phyloP scores from a whole-genome alignment of 805 yeast species.

The Kregervanrija delftensis region DNA sequence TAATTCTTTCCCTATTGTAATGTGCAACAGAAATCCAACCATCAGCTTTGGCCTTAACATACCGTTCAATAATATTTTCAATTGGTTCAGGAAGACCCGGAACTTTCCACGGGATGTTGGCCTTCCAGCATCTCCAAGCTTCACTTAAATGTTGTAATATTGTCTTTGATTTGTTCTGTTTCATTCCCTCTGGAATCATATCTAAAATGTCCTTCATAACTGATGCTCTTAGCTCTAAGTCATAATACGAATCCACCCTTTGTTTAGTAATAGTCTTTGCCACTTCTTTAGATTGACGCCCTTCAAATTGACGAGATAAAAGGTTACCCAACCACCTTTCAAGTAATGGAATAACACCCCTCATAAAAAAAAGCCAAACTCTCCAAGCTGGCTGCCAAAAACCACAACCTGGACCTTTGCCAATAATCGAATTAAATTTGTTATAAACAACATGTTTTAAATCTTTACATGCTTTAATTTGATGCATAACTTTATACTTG shows the following conservation, averaged over 20 bases:
- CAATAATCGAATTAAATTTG: slow-evolving; percentile 76
- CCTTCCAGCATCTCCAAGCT: slow-evolving; percentile 99
- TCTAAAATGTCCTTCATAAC: slow-evolving; percentile 94
- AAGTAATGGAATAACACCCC: slow-evolving; percentile 86
- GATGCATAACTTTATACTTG: slow-evolving; percentile 97
- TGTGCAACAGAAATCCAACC: slow-evolving; percentile 96
- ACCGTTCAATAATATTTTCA: slow-evolving; percentile 77
- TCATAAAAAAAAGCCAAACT: slow-evolving; percentile 85
- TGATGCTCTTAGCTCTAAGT: slow-evolving; percentile 84
- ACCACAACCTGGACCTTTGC: slow-evolving; percentile 98
- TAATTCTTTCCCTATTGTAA: slow-evolving; percentile 81
- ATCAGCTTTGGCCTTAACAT: slow-evolving; percentile 91
- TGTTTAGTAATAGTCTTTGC: slow-evolving; percentile 95
- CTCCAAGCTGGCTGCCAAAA: slow-evolving; percentile 99
- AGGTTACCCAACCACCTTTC: slow-evolving; percentile 95
- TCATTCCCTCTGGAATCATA: slow-evolving; percentile 93
- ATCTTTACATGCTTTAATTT: slow-evolving; percentile 92
- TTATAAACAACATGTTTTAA: slow-evolving; percentile 86
- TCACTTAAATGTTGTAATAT: slow-evolving; percentile 91
- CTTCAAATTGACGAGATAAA: slow-evolving; percentile 90
- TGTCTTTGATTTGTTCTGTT: slow-evolving; percentile 78
- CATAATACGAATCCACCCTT: slow-evolving; percentile 91
- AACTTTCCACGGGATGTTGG: slow-evolving; percentile 96
- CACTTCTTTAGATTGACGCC: slow-evolving; percentile 84
- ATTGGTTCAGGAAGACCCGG: slow-evolving; percentile 94